Evolutionary conservation across 768 basidiomycete species (phyloP).

Genomic region (Rubroboletus pulcherrimus): DNA sequence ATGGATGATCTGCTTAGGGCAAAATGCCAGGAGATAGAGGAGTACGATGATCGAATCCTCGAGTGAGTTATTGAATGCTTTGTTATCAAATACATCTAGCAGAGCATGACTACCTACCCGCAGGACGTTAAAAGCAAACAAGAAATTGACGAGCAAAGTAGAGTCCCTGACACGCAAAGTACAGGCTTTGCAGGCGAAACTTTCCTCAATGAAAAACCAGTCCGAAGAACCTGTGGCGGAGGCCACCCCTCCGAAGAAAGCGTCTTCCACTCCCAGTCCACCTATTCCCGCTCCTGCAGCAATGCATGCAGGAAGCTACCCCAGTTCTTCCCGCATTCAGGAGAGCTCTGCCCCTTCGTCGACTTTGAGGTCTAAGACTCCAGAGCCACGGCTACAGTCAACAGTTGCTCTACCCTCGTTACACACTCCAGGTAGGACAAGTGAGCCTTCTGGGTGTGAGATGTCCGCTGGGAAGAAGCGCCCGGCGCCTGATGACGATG

Average conservation of each 20-base stretch:
- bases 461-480: conserved; percentile 61
- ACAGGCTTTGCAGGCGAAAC: conserved; percentile 65
- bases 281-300: conserved; percentile 9
- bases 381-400: conserved; percentile 37
- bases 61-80: conserved; percentile 44
- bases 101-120: conserved; percentile 8
- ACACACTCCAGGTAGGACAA: conserved; percentile 46
- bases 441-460: conserved; percentile 31
- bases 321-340: conserved; percentile 8
- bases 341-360: conserved; percentile 45
- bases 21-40: conserved; percentile 78
- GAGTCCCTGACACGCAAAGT: conserved; percentile 72
- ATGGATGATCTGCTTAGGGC: conserved; percentile 68
- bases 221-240: conserved; percentile 14
- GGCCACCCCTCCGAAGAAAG: conserved; percentile 7
- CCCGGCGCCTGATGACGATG: conserved; percentile 74
- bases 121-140: conserved; percentile 78
- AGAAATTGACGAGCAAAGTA: conserved; percentile 66
- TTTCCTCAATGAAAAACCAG: conserved; percentile 50
- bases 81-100: conserved; percentile 1
- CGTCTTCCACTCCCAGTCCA: conserved; percentile 10
- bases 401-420: conserved; percentile 27
- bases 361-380: conserved; percentile 48
- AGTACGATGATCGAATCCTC: conserved; percentile 76
- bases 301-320: neutral